Conservation (phyloP, 2,329 filamentous ascomycete species). For the Biscogniauxia marginata region DNA sequence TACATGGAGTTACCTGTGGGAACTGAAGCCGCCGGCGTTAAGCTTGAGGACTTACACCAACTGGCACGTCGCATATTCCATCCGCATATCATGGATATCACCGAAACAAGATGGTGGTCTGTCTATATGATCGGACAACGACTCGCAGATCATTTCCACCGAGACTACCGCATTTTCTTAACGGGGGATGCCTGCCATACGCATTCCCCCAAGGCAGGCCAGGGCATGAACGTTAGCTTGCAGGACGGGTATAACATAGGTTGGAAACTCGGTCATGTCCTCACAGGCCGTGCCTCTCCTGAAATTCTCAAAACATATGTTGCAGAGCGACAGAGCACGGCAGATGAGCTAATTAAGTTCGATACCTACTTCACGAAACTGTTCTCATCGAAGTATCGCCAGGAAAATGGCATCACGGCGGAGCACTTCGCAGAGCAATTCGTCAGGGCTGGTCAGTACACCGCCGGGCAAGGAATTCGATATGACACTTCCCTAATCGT, state of each 20-base stretch:
- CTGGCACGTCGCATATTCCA: constrained; percentile 51
- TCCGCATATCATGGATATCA: constrained; percentile 54
- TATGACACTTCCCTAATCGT: constrained; percentile 54
- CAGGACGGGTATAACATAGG: constrained; percentile 64
- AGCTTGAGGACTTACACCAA: constrained; percentile 50
- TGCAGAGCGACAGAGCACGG: constrained; percentile 50
- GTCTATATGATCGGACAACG: constrained; percentile 63
- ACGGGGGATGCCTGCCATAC: constrained; percentile 66
- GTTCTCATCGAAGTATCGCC: constrained; percentile 45
- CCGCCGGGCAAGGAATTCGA: constrained; percentile 55
- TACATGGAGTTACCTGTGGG: constrained; percentile 56
- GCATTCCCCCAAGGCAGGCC: constrained; percentile 64
- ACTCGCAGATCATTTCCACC: constrained; percentile 57
- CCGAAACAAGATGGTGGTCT: constrained; percentile 61
- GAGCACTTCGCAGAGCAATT: constrained; percentile 57
- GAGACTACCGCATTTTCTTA: constrained; percentile 56
- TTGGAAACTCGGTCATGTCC: constrained; percentile 55
- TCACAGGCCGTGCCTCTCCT: constrained; percentile 42
- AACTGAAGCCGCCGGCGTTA: constrained; percentile 50
- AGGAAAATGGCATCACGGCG: constrained; percentile 39
- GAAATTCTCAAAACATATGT: constrained; percentile 52
- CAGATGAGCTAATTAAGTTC: constrained; percentile 59
- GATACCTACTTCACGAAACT: constrained; percentile 54
- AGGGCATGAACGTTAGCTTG: constrained; percentile 60
- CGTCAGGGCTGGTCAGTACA: constrained; percentile 56